Percentiles rank a stretch among this genome's conserved stretches.
These are phyloP conservation scores for Rhododendron williamsianum DNA, from an alignment of 148 eudicot species.

Conservation along the genomic window DNA sequence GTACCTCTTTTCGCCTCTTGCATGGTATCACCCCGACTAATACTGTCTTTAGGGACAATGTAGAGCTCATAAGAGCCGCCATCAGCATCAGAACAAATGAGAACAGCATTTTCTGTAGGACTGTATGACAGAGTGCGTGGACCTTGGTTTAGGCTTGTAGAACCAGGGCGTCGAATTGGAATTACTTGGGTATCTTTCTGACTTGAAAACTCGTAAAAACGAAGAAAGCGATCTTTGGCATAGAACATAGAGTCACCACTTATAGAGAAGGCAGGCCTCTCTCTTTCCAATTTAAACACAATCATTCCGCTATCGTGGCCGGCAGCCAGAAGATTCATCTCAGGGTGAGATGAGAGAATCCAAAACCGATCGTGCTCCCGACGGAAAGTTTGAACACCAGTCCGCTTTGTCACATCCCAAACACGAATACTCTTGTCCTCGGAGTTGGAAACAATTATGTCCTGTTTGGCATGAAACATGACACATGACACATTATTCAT, in stretches of 20 bases:
- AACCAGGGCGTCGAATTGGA: constrained; percentile 86
- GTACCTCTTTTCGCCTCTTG: constrained; percentile 80
- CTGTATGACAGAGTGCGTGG: constrained; percentile 88
- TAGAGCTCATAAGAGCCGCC: constrained; percentile 94
- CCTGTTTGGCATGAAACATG: constrained; percentile 83
- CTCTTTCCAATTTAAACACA: constrained; percentile 94
- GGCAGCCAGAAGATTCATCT: constrained; percentile 95
- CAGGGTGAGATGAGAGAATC: constrained; percentile 89
- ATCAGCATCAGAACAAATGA: constrained; percentile 83
- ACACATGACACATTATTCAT: constrained; percentile 95
- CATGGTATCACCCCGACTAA: constrained; percentile 62
- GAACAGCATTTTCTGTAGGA: constrained; percentile 86
- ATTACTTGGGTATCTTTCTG: constrained; percentile 78
- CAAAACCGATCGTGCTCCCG: constrained; percentile 96
- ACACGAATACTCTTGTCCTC: constrained; percentile 98
- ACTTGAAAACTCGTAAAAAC: constrained; percentile 72
- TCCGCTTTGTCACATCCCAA: constrained; percentile 96
- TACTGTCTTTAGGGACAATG: constrained; percentile 71
- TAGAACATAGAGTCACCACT: constrained; percentile 79
- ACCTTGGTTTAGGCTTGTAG: constrained; percentile 73
- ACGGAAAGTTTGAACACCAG: constrained; percentile 92
- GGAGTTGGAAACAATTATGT: constrained; percentile 89
- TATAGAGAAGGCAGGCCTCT: constrained; percentile 86
- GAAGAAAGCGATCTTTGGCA: constrained; percentile 81
- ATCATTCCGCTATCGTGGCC: constrained; percentile 99